Base-by-base conservation (phyloP, 768 basidiomycete species). In the Leccinum subgranulosum region DNA sequence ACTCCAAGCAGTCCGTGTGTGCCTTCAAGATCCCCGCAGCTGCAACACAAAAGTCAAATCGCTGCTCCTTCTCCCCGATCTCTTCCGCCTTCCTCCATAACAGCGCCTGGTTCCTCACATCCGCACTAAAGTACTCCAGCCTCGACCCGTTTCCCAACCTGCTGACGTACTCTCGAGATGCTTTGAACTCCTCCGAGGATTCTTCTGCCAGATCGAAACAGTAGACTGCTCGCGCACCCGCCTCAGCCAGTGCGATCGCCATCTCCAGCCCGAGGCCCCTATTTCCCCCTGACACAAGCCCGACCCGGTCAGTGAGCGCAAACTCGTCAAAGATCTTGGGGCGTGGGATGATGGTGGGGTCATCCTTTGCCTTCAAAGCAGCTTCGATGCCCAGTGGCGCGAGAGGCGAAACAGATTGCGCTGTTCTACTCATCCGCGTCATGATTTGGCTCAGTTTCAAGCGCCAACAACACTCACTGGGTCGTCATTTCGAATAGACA, bases 231-330 rank as follows among this genome's bases (percentile, higher is more conserved):
- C 81, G 78, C 6, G 86, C 87, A 33, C 90, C 90, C 14, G 83
- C 85, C 73, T 92, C 90, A 45, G 81, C 81, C 43, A 92, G 74
- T 4, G 85, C 83, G 54, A 91, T 74, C 34, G 88, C 88, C 85
- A 88, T 87, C 74, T 93, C 91, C n/a, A 93, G 82, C 3, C 91
- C 91, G 15, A 92, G 80, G 0, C 90, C 86, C 31, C 86, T 74
- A 59, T 85, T 83, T 0, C 79, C 86, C 6, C 86, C 86, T 0
- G 86, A 83, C 28, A 88, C 83, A 45, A 87, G 76, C 9, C 77
- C 83, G 4, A 86, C 84, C 2, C 83, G 79, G 55, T 81, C 81
- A 12, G 71, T 74, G 36, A 87, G 76, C 1, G 80, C 78, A 69
- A 84, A 86, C 60, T 85, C 83, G 49, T 80, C 79, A 63, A 83